Evolutionary conservation across 805 yeast species (phyloP), one percentile per base, ranked within the genome.

Genomic region (Yamadazyma insecticola): DNA sequence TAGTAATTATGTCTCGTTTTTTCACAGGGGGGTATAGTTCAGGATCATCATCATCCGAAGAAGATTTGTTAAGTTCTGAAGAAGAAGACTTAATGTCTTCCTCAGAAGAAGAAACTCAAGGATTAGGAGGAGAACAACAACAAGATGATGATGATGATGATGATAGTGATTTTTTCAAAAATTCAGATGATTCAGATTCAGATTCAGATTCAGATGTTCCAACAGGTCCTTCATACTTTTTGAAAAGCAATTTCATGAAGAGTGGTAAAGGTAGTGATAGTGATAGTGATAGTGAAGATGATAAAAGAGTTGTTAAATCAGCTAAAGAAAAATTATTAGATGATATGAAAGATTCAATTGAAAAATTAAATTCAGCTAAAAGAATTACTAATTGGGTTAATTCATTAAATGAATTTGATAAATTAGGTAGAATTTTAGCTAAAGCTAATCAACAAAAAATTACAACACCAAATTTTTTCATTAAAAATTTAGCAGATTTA

Each of bases 1-100:
- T n/a, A n/a, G n/a, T n/a, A n/a, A n/a, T n/a, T 13, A 88, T 88
- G 95, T 87, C 97, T 48, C 84, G 95, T 67, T 90, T 92, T 75
- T 92, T 92, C 70, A 72, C 70, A 38, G 72, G 77, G 45, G 72
- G 77, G 45, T 78, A 76, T 52, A 66, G 71, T 41, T 75, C 78
- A 31, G 75, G 74, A 33, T 70, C 73, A 28, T 68, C 75, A 22
- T 71, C 77, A 24, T 65, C 63, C 33, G 71, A 65, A 42, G 79
- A 73, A 44, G 72, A 69, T 40, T 55, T 67, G 46, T 57, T 70
- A 37, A 61, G 72, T 39, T 74, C 84, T 34, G 72, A 76, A 26
- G 84, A 78, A 45, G 44, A 40, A 47, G 70, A 72, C 53, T 63
- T 76, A 42, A 55, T 69, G 35, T 63, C 72, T 18, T 57, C 69